Base-by-base conservation (phyloP, 495 filamentous ascomycete genomes). In the Xylaria sp. region DNA sequence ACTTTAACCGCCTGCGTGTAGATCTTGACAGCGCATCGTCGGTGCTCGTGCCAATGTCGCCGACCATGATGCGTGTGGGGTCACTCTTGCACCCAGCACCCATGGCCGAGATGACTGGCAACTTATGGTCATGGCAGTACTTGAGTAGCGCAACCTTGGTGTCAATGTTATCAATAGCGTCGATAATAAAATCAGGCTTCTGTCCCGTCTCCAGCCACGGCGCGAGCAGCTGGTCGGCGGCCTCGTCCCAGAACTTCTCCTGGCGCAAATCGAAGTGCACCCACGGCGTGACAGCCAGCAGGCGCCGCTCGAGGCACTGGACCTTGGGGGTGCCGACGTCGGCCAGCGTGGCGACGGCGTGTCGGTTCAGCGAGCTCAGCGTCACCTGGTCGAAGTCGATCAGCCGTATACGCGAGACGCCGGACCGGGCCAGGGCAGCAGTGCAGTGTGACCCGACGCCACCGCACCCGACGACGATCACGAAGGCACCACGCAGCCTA, bases 341-440 rank as follows among this genome's bases (percentile, higher is more conserved):
- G 40, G 92, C 93, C 14, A 98, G 86, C 19, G 94, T 97, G 17
- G 96, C 96, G 0, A 99, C 90, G 4, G 96, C 95, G 79, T 99
- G 96, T 58, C 96, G 87, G 80, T 99, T 99, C 53, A 99, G 83
- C 2, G 92, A 95, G 61, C 93, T 96, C 3, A 99, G 86, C 0
- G 94, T 95, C 33, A 98, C 97, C 85, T 99, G 96, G 81, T 99
- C 96, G 77, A 99, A 99, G 79, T 99, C 96, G 73, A 99, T 91
- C 33, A 99, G 88, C 2, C 97, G 92, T 64, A 99, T 88, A 66
- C 89, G 90, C 40, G 90, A 88, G 24, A 97, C 93, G 26, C 96
- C 97, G 0, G 94, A 97, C 31, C 96, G 92, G 8, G 95, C 89
- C 19, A 99, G 88, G 24, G 97, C 92, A 4, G 93, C 90, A 14